phyloP scores from a whole-genome alignment of 768 basidiomycete species.

The Astraeus odoratus region DNA sequence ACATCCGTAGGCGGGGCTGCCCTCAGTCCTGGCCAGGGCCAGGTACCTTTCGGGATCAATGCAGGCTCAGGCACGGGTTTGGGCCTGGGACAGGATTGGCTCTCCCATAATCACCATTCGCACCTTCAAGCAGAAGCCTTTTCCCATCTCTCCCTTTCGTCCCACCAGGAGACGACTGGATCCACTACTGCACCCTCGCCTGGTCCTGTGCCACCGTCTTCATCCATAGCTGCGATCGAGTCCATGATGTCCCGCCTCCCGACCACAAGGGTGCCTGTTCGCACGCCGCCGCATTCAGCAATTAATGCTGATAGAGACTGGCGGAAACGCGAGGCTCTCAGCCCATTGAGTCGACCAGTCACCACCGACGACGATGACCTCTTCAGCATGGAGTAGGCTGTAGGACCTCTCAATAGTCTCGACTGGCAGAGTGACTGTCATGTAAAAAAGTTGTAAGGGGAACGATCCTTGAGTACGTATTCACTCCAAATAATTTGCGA shows the following conservation, averaged over 20 bases:
- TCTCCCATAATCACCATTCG: slow-evolving; percentile 19
- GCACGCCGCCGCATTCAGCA: slow-evolving; percentile 20
- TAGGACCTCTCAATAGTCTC: not conserved
- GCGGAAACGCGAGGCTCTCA: slow-evolving; percentile 36
- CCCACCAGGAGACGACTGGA: slow-evolving; percentile 20
- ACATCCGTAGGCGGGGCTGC: slow-evolving; percentile 21
- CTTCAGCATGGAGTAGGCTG: slow-evolving; percentile 49
- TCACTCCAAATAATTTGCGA: slow-evolving; percentile 24
- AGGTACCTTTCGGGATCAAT: slow-evolving; percentile 25
- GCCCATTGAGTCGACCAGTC: slow-evolving; percentile 57
- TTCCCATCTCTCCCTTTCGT: slow-evolving; percentile 19
- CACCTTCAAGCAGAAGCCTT: slow-evolving; percentile 13
- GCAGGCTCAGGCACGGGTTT: slow-evolving; percentile 11
- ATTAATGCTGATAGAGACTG: slow-evolving; percentile 25
- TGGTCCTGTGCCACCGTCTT: slow-evolving; percentile 9
- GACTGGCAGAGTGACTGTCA: no score
- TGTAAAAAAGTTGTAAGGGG: not conserved
- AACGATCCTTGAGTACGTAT: slow-evolving; percentile 17
- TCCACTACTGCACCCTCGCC: not conserved
- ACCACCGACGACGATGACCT: slow-evolving; percentile 61
- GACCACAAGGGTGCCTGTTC: slow-evolving; percentile 16
- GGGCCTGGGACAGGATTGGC: slow-evolving; percentile 20
- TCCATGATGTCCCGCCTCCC: slow-evolving; percentile 47
- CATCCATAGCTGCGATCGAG: slow-evolving; percentile 34
- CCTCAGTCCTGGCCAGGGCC: slow-evolving; percentile 26